Percentiles rank a stretch among this genome's conserved stretches.
These are phyloP conservation scores for Colletotrichum tamarilloi DNA, from an alignment of 2,329 filamentous ascomycete species.

Conservation along the genomic window DNA sequence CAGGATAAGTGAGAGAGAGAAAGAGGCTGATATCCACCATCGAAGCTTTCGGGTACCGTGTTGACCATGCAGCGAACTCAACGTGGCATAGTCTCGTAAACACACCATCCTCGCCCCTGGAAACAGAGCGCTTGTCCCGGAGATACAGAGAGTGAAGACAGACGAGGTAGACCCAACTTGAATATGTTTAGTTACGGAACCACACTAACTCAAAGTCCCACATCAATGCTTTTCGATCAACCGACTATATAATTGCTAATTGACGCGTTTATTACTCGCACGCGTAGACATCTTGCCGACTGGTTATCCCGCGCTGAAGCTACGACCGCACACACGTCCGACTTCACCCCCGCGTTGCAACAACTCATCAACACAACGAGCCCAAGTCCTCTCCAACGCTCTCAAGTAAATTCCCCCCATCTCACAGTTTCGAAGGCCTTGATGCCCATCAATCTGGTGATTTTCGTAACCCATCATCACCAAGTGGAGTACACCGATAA, in stretches of 20 bases:
- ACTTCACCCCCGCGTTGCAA: no score
- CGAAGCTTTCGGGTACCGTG: no score
- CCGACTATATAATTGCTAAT: not conserved
- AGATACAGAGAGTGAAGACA: not conserved
- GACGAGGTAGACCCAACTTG: not conserved
- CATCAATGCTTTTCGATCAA: not conserved
- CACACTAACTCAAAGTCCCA: not conserved
- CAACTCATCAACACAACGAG: not conserved
- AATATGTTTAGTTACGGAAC: not conserved
- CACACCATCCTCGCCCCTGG: no score
- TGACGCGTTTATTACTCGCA: not conserved
- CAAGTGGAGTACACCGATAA: constrained; percentile 25
- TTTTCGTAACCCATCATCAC: not conserved
- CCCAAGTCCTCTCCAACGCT: not conserved
- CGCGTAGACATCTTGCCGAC: not conserved
- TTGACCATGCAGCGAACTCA: no score
- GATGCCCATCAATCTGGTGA: not conserved
- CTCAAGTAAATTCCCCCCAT: fast-evolving
- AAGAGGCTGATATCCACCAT: no score
- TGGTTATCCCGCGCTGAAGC: not conserved
- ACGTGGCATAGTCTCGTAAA: no score
- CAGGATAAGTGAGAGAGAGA: no score
- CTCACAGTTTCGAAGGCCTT: not conserved
- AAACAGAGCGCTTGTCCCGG: not conserved
- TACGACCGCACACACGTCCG: not conserved